A percentile compares a stretch with the other conserved stretches of the same genome.
Evolutionary conservation across 768 basidiomycete species (phyloP).

Genomic region (Panaeolus papilionaceus): DNA sequence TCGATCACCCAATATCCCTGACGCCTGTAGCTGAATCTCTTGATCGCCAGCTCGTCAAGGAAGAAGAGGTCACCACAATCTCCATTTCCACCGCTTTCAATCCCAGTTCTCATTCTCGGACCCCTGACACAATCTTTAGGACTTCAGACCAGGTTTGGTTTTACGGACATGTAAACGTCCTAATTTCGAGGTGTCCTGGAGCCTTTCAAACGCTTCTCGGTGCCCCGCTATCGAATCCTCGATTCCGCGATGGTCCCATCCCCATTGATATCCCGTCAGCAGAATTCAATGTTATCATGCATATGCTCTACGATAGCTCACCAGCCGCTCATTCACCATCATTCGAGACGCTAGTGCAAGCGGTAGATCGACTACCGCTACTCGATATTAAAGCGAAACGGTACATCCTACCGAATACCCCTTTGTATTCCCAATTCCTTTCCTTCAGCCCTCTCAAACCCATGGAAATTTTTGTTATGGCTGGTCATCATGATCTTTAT

Average conservation of each 20-base stretch:
- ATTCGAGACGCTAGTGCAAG: slow-evolving; percentile 50
- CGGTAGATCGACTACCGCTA: slow-evolving; percentile 44
- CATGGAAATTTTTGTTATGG: slow-evolving; percentile 49
- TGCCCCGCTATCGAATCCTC: slow-evolving; percentile 18
- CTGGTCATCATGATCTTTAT: slow-evolving; percentile 39
- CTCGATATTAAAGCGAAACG: slow-evolving; percentile 31
- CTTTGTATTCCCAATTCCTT: slow-evolving; percentile 40
- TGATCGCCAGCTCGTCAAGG: neutral
- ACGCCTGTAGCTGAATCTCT: neutral
- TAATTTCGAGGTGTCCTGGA: slow-evolving; percentile 52
- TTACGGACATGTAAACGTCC: slow-evolving; percentile 54
- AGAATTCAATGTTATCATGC: slow-evolving; percentile 61
- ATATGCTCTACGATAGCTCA: slow-evolving; percentile 56
- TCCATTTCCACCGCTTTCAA: slow-evolving; percentile 38
- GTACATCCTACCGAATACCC: slow-evolving; percentile 34
- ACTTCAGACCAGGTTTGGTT: slow-evolving; percentile 70
- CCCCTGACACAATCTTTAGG: slow-evolving; percentile 43
- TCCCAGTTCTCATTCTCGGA: slow-evolving; percentile 22
- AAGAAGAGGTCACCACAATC: slow-evolving; percentile 13
- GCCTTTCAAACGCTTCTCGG: slow-evolving; percentile 39
- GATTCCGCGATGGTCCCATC: slow-evolving; percentile 41
- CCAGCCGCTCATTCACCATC: slow-evolving; percentile 58
- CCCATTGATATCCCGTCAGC: slow-evolving; percentile 48
- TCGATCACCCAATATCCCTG: neutral
- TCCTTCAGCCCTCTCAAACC: slow-evolving; percentile 40